Evolutionary conservation across 2,329 filamentous ascomycete genomes (phyloP).

Genomic region (Corniculantispora saksenae): DNA sequence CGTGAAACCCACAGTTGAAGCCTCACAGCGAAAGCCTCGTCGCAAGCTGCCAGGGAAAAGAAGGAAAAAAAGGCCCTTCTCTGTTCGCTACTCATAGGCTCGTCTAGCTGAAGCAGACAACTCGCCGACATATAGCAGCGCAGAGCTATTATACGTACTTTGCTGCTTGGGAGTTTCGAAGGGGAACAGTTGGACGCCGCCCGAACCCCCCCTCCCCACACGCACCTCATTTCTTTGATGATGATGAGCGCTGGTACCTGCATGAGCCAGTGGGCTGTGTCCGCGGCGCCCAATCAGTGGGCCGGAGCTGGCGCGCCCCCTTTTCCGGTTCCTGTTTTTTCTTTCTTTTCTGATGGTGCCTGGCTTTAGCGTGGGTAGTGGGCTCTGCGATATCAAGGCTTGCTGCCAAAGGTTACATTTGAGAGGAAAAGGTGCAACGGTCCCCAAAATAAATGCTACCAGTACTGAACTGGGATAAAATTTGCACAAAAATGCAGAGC

Average conservation of each 20-base stretch:
- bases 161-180: no score
- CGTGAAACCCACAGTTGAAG: no score
- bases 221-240: slow-evolving; percentile 20
- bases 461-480: not conserved
- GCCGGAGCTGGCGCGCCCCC: not conserved
- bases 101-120: not conserved
- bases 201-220: not conserved
- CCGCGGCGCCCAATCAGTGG: not conserved
- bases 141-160: not conserved
- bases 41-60: no score
- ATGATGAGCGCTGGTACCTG: slow-evolving; percentile 18
- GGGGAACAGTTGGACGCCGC: no score
- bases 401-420: slow-evolving; percentile 11
- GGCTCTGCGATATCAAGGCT: not conserved
- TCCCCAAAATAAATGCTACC: not conserved
- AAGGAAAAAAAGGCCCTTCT: not conserved
- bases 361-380: not conserved
- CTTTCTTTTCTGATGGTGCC: not conserved
- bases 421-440: not conserved
- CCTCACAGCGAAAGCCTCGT: no score
- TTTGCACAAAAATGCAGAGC: no score
- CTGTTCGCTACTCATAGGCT: not conserved
- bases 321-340: not conserved
- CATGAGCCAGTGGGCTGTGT: slow-evolving; percentile 10
- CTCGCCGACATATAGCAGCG: not conserved